A percentile compares a stretch with the other conserved stretches of the same genome.
These are phyloP conservation scores for Russula earlei DNA, from an alignment of 768 basidiomycete genomes.

Conservation along the genomic window DNA sequence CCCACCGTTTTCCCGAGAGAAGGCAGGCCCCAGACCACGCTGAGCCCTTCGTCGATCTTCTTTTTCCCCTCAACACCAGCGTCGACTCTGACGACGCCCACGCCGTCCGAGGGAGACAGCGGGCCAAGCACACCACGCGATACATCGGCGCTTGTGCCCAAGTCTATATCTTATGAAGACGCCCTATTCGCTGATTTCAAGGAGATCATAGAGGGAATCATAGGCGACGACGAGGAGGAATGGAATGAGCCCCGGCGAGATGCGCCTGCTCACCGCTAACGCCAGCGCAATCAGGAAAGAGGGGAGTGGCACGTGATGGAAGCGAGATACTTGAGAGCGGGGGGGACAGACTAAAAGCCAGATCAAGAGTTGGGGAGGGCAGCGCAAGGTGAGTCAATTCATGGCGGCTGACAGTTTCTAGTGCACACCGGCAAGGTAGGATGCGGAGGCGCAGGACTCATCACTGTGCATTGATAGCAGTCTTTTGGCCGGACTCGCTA, in stretches of 20 bases:
- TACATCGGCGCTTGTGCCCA: background rate
- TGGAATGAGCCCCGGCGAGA: no score
- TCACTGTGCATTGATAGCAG: background rate
- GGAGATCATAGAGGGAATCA: no score
- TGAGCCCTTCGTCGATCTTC: background rate
- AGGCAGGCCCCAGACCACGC: background rate
- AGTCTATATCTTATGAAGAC: constrained; percentile 1
- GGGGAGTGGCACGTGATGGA: no score
- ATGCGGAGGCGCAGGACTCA: background rate
- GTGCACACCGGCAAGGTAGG: background rate
- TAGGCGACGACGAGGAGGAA: no score
- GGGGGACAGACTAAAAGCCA: no score
- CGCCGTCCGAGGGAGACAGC: background rate
- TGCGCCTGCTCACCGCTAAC: background rate
- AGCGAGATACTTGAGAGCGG: background rate
- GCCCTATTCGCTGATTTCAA: constrained; percentile 7
- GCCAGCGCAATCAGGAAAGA: no score
- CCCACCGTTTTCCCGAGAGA: background rate
- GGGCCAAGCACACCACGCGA: background rate
- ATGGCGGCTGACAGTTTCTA: background rate
- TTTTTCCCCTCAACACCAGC: background rate
- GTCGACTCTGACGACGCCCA: background rate
- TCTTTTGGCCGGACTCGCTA: constrained; percentile 7
- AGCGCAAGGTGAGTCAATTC: background rate
- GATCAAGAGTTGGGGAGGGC: no score